Evolutionary conservation across 176 grass and related monocot species (phyloP).

Genomic region (Thalia dealbata): DNA sequence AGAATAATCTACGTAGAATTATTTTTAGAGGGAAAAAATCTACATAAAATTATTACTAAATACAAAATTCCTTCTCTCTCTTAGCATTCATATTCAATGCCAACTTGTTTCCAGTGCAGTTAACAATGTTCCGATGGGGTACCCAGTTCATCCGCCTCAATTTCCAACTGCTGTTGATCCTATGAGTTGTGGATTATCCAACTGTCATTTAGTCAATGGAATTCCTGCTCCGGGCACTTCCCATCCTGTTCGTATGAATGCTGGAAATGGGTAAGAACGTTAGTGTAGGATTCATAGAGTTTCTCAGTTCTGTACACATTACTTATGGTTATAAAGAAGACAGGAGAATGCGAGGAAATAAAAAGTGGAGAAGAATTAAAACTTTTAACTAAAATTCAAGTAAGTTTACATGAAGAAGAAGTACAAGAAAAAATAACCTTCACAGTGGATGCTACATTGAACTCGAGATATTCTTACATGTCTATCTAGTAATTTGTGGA

Average conservation of each 20-base stretch:
- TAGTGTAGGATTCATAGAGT: not conserved
- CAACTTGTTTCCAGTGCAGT: constrained; percentile 63
- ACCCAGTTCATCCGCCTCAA: constrained; percentile 74
- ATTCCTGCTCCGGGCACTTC: constrained; percentile 63
- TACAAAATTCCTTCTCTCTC: not conserved
- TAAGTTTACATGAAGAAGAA: not conserved
- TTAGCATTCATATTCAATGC: constrained; percentile 45
- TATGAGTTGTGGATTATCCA: constrained; percentile 46
- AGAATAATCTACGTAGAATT: not conserved
- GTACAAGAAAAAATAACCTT: not conserved
- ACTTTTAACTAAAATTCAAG: not conserved
- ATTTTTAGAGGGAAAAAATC: too few relatives aligned
- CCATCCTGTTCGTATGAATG: constrained; percentile 73
- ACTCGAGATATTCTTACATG: not conserved
- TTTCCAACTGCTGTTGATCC: constrained; percentile 59
- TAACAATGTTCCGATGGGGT: constrained; percentile 85
- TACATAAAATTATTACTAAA: not conserved
- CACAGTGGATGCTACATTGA: not conserved
- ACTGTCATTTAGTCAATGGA: constrained; percentile 72
- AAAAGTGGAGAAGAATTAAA: not conserved
- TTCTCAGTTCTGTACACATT: not conserved
- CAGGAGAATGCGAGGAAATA: not conserved
- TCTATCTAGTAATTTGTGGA: too few relatives aligned
- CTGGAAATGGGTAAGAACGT: constrained; percentile 75
- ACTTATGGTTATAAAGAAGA: not conserved